These are phyloP conservation scores for Aspergillus hiratsukae DNA, from an alignment of 2,329 filamentous ascomycete genomes.

Conservation along the genomic window DNA sequence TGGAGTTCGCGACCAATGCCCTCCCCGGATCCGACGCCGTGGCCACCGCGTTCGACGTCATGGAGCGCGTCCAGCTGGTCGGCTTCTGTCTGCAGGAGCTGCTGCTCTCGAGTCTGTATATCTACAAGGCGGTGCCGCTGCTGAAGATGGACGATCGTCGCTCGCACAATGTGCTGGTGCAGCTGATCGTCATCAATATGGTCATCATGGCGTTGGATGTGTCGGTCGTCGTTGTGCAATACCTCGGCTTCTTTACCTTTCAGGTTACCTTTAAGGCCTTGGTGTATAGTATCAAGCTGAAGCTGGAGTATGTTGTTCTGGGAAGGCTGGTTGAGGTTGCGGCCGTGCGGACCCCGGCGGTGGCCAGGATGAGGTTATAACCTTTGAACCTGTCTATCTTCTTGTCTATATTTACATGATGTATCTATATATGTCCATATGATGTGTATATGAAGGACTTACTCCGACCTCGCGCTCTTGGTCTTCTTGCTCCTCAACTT, in stretches of 20 bases:
- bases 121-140: conserved; percentile 48
- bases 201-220: conserved; percentile 44
- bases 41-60: conserved; percentile 34
- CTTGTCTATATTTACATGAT: neutral
- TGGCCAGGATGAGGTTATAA: conserved; percentile 2
- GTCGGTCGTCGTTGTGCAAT: conserved; percentile 38
- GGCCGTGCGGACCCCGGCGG: conserved; percentile 4
- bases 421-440: neutral
- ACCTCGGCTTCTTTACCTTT: conserved; percentile 38
- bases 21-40: conserved; percentile 18
- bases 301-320: conserved; percentile 45
- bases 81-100: conserved; percentile 53
- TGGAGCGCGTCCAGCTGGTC: conserved; percentile 52
- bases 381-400: no score
- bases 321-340: conserved; percentile 33
- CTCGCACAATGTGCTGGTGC: conserved; percentile 36
- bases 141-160: conserved; percentile 40
- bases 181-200: conserved; percentile 46
- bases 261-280: conserved; percentile 43
- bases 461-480: conserved; percentile 40
- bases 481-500: conserved; percentile 47
- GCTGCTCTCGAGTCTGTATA: conserved; percentile 50
- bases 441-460: no score
- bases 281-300: conserved; percentile 46
- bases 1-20: conserved; percentile 39